These are phyloP conservation scores for Alternaria brassicae DNA, from an alignment of 2,329 filamentous ascomycete genomes.

Conservation along the genomic window DNA sequence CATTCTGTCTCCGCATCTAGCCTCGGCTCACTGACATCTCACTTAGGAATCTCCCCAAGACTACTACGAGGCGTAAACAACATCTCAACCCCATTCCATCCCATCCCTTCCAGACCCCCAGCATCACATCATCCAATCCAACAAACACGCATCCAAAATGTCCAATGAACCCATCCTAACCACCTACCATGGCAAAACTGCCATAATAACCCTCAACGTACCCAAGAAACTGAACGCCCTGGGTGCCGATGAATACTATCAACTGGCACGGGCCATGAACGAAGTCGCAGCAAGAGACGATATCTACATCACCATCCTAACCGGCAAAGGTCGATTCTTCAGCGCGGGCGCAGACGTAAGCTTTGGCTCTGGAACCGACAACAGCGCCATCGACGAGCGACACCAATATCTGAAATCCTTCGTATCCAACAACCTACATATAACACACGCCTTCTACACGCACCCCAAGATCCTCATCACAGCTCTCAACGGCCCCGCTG, in stretches of 20 bases:
- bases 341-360: slow-evolving; percentile 90
- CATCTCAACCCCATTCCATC: slow-evolving; percentile 11
- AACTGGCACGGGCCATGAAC: slow-evolving; percentile 73
- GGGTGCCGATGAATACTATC: slow-evolving; percentile 74
- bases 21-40: slow-evolving; percentile 27
- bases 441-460: slow-evolving; percentile 87
- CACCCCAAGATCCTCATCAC: slow-evolving; percentile 94
- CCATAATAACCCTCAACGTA: slow-evolving; percentile 86
- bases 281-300: slow-evolving; percentile 81
- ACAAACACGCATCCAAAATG: slow-evolving; percentile 34
- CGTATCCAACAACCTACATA: slow-evolving; percentile 85
- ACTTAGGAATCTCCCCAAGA: background rate
- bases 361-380: slow-evolving; percentile 56
- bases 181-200: slow-evolving; percentile 72
- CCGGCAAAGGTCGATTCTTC: slow-evolving; percentile 81
- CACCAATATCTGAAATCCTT: slow-evolving; percentile 74
- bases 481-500: slow-evolving; percentile 88
- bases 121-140: background rate
- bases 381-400: slow-evolving; percentile 49
- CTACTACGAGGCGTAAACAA: slow-evolving; percentile 17
- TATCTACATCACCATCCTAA: slow-evolving; percentile 83
- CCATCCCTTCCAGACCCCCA: background rate
- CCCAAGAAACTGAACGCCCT: slow-evolving; percentile 88
- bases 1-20: slow-evolving; percentile 26
- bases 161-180: slow-evolving; percentile 60